Conservation (phyloP, 2,329 filamentous ascomycete genomes). For the Colletotrichum sp. region DNA sequence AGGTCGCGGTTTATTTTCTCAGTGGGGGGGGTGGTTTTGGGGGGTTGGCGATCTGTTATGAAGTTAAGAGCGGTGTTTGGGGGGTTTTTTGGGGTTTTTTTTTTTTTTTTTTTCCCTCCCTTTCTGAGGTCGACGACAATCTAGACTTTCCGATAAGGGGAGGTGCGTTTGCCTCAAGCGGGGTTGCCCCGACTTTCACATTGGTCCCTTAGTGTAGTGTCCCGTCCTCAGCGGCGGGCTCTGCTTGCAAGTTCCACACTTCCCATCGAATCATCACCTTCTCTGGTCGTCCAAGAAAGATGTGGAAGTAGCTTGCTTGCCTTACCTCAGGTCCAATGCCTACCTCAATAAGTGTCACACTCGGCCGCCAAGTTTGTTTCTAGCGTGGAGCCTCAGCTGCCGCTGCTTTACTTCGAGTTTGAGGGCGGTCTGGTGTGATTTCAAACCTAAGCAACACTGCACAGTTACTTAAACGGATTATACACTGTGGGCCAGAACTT, state of each 20-base stretch:
- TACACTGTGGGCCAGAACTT: background rate
- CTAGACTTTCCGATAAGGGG: conserved; percentile 22
- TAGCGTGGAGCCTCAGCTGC: background rate
- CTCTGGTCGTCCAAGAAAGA: background rate
- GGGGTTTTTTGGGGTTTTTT: background rate
- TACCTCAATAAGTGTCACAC: background rate
- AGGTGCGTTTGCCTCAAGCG: conserved; percentile 20
- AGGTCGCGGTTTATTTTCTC: too few relatives aligned
- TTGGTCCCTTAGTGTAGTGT: background rate
- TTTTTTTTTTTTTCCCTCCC: too few relatives aligned
- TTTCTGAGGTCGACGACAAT: conserved; percentile 14
- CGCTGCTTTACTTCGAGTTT: background rate
- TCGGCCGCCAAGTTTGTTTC: background rate
- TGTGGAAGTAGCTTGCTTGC: background rate
- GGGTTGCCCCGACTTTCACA: conserved; percentile 13
- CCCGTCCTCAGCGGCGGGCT: background rate
- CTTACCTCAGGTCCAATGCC: background rate
- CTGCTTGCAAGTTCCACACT: background rate
- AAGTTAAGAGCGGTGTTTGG: too few relatives aligned
- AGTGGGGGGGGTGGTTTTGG: too few relatives aligned
- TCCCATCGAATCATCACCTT: background rate
- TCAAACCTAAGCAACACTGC: background rate
- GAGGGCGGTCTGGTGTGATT: background rate
- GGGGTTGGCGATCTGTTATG: too few relatives aligned
- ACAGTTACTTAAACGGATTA: background rate